Conservation (phyloP, 352 stramenopile genomes). For the Globisporangium megalacanthum region DNA sequence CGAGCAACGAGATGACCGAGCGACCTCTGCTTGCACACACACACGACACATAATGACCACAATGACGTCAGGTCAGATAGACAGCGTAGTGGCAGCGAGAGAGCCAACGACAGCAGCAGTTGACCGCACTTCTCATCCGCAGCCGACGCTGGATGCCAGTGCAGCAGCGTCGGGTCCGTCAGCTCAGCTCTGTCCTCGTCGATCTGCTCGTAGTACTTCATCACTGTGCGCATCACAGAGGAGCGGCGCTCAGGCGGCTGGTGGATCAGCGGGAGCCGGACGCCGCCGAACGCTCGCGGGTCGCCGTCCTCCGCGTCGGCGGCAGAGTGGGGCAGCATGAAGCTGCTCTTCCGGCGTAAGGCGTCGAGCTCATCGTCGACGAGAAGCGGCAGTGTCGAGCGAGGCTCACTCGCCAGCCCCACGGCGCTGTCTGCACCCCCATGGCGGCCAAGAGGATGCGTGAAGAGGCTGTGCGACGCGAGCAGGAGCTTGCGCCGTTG, state of each 20-base stretch:
- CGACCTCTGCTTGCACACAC: constrained; percentile 18
- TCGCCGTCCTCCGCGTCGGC: neutral
- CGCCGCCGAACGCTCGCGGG: constrained; percentile 6
- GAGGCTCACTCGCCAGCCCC: neutral
- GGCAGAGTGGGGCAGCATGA: constrained; percentile 27
- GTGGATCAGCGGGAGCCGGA: constrained; percentile 12
- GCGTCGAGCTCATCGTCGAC: constrained; percentile 10
- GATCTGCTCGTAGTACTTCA: constrained; percentile 9
- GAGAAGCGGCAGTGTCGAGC: neutral
- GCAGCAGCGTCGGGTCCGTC: constrained; percentile 31
- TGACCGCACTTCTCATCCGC: constrained; percentile 25
- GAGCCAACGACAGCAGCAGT: neutral
- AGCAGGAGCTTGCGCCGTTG: constrained; percentile 59
- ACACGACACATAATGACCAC: neutral
- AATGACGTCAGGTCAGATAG: too few relatives aligned
- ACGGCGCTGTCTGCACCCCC: neutral
- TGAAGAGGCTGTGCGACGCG: constrained; percentile 27
- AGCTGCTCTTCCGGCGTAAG: constrained; percentile 29
- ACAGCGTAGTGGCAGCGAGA: too few relatives aligned
- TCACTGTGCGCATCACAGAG: constrained; percentile 12
- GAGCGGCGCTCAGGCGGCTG: neutral
- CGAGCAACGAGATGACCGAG: constrained; percentile 38
- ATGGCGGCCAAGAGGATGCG: constrained; percentile 6
- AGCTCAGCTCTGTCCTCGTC: constrained; percentile 27
- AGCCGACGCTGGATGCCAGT: constrained; percentile 46